Conservation (phyloP, 1,284 basidiomycete genomes). For the Ganoderma lucidum region DNA sequence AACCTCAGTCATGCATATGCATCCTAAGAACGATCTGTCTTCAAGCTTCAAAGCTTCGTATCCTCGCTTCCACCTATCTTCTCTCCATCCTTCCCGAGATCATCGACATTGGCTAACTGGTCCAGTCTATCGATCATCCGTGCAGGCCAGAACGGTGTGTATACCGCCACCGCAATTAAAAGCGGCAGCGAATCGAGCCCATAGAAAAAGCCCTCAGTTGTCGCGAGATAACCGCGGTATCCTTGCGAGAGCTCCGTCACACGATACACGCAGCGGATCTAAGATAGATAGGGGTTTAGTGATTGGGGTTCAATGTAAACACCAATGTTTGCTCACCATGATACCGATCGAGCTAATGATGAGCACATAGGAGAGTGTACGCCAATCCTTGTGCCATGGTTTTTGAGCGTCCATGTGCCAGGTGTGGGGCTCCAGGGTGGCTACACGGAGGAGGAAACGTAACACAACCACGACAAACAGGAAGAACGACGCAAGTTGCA, state of each 20-base stretch:
- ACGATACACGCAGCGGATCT: conserved; percentile 77
- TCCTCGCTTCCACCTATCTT: conserved; percentile 17
- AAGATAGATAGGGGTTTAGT: not conserved
- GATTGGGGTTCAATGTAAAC: not conserved
- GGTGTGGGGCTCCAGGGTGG: conserved; percentile 50
- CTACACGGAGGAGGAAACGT: conserved; percentile 64
- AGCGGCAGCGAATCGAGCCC: conserved; percentile 72
- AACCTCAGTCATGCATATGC: not conserved
- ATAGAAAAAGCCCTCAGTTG: conserved; percentile 65
- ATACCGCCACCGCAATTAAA: conserved; percentile 64
- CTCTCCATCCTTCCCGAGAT: conserved; percentile 4
- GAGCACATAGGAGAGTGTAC: conserved; percentile 60
- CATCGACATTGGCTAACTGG: conserved; percentile 19
- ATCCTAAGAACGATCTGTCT: not conserved
- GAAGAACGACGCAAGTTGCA: conserved; percentile 71
- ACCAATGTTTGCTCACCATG: conserved; percentile 45
- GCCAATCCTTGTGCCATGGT: conserved; percentile 69
- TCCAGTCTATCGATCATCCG: conserved; percentile 52
- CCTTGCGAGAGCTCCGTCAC: conserved; percentile 74
- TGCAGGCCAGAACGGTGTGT: conserved; percentile 68
- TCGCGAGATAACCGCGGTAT: conserved; percentile 66
- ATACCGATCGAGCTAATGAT: conserved; percentile 72
- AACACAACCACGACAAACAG: conserved; percentile 66
- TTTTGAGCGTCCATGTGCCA: conserved; percentile 52
- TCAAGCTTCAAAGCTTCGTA: conserved; percentile 11